These are phyloP conservation scores for Septoria linicola DNA, from an alignment of 2,329 filamentous ascomycete genomes.

Conservation along the genomic window DNA sequence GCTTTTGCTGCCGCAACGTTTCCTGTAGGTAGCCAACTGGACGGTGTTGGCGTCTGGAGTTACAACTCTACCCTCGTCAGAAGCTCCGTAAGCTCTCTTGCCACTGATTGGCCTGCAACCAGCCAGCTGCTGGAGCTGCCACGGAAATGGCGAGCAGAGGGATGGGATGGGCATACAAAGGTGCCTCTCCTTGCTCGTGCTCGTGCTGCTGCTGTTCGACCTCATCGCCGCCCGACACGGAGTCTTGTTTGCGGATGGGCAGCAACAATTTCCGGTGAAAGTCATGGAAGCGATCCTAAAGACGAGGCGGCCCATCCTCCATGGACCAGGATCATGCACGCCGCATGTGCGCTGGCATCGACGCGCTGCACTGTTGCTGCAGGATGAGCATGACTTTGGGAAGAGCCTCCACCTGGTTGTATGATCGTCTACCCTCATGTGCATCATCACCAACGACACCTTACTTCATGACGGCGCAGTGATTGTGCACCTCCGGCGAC, in stretches of 20 bases:
- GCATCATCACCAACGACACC: no score
- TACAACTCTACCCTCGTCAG: background rate
- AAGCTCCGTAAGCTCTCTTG: background rate
- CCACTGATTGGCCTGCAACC: constrained; percentile 1
- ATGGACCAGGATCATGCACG: constrained; percentile 9
- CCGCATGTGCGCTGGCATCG: constrained; percentile 6
- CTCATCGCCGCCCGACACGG: constrained; percentile 4
- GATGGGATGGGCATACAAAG: background rate
- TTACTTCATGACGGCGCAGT: no score
- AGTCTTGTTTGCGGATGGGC: constrained; percentile 1
- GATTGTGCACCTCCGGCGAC: constrained; percentile 1
- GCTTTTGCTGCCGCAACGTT: constrained; percentile 1
- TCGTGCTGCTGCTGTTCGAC: no score
- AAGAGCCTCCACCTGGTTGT: background rate
- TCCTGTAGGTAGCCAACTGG: background rate
- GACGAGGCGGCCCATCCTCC: background rate
- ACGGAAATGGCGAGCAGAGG: constrained; percentile 2
- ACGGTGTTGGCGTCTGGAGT: background rate
- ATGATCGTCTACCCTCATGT: constrained; percentile 3
- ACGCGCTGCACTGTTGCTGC: background rate
- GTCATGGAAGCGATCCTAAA: constrained; percentile 4
- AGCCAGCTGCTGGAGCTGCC: background rate
- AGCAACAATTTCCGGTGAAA: constrained; percentile 3
- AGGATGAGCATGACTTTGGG: background rate
- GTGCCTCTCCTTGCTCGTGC: background rate